Evolutionary conservation across 2,329 filamentous ascomycete genomes (phyloP), one percentile per base, ranked within the genome.

Genomic region (Nemania sp.): DNA sequence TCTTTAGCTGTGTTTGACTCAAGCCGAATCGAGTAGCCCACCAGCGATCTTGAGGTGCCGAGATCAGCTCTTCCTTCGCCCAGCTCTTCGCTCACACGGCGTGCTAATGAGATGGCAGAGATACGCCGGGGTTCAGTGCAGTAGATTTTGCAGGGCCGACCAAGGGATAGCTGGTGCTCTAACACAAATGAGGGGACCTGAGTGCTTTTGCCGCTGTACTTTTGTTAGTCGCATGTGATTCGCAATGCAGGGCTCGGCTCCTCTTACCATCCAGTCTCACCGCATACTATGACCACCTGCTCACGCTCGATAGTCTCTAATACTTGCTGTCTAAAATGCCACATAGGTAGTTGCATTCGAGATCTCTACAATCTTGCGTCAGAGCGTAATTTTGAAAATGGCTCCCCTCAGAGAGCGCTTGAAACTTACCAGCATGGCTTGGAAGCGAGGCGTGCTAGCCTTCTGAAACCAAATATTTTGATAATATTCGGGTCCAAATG

Each of bases 111-210:
- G 34, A 99, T 93, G 8, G 94, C 94, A 14, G 94, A 99, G 57
- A 99, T 99, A 68, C 94, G 86, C 37, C 94, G 86, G 30, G 94
- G 94, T 69, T 99, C 92, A 0, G 94, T 97, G 68, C 94, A 96
- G 69, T 93, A 97, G 9, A 99, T 86, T 66, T 96, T 97, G 73
- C 92, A 97, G 5, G 84, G 77, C 60, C 85, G 87, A 4, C 92
- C 93, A 58, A 87, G 82, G 3, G 84, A 82, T 44, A 99, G 80
- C 66, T 97, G 88, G 65, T 96, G 84, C 70, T 99, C 94, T 6
- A 99, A 77, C 49, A 99, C 83, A 68, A 95, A 97, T 0, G 92
- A 87, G 5, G 94, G 94, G n/a, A 97, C 88, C 66, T 99, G 94
- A 0, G 94, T 99, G 71, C 91, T 97, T 77, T 99, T 99, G 60